These are phyloP conservation scores for Colletotrichum godetiae DNA, from an alignment of 2,329 filamentous ascomycete genomes.

Conservation along the genomic window DNA sequence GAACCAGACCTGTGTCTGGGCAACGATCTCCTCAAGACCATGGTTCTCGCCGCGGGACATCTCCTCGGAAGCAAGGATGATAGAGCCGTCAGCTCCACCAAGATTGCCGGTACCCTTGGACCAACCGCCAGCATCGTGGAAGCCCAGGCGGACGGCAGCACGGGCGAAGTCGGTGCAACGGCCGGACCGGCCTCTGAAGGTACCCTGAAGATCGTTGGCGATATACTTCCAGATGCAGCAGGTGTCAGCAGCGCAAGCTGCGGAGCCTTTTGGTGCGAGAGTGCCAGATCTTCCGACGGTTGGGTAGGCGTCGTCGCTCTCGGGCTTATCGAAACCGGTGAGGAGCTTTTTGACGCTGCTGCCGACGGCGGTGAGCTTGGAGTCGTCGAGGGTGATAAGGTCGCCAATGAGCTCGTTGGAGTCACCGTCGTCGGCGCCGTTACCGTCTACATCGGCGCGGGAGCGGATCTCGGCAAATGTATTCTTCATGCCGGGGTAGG, in stretches of 20 bases:
- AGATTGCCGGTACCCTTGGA: constrained; percentile 46
- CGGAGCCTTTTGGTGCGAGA: constrained; percentile 40
- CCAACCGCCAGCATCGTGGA: constrained; percentile 60
- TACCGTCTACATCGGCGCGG: constrained; percentile 28
- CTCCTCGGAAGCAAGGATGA: constrained; percentile 53
- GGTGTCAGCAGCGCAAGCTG: constrained; percentile 49
- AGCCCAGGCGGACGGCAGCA: constrained; percentile 57
- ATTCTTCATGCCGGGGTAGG: constrained; percentile 36
- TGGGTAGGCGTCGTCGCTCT: constrained; percentile 38
- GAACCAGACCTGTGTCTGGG: constrained; percentile 51
- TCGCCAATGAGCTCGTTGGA: constrained; percentile 48
- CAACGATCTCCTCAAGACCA: constrained; percentile 58
- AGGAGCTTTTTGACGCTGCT: constrained; percentile 52
- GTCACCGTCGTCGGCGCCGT: constrained; percentile 20
- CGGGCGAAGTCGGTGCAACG: constrained; percentile 57
- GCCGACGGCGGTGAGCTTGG: constrained; percentile 48
- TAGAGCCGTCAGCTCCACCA: constrained; percentile 59
- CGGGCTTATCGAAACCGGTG: constrained; percentile 42
- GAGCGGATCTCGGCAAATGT: constrained; percentile 36
- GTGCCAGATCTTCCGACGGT: constrained; percentile 1
- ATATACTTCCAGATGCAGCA: constrained; percentile 59
- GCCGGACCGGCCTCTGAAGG: constrained; percentile 49
- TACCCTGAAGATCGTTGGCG: constrained; percentile 48
- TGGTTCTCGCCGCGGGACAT: constrained; percentile 53
- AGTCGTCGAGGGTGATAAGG: constrained; percentile 44